phyloP scores from a whole-genome alignment of 768 basidiomycete species.

The Coprinellus micaceus region DNA sequence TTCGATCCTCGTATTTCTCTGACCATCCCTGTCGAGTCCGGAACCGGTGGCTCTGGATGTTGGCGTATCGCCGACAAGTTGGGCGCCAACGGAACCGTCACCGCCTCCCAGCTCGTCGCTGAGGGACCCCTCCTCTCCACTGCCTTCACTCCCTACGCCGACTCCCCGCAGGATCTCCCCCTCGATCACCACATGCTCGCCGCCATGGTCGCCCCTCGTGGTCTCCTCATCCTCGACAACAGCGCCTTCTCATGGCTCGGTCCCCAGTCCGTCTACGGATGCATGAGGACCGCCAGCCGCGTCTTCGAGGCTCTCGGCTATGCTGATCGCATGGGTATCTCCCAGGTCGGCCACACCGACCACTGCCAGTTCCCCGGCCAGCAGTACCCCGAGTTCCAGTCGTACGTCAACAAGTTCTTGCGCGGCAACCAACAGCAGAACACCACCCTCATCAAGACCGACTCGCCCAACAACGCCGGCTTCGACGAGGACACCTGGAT shows the following conservation, averaged over 20 bases:
- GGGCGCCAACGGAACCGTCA: conserved; percentile 42
- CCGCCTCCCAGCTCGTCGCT: conserved; percentile 47
- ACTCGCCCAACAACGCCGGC: conserved; percentile 31
- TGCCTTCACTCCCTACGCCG: conserved; percentile 42
- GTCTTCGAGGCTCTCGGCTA: conserved; percentile 47
- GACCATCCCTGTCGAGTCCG: conserved; percentile 57
- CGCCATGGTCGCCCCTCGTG: conserved; percentile 50
- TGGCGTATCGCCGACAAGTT: conserved; percentile 51
- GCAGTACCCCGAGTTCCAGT: conserved; percentile 40
- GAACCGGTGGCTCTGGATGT: conserved; percentile 50
- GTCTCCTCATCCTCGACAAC: conserved; percentile 49
- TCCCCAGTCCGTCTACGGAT: conserved; percentile 43
- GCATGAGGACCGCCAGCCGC: conserved; percentile 42
- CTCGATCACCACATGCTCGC: conserved; percentile 55
- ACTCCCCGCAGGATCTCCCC: conserved; percentile 40
- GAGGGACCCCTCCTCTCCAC: conserved; percentile 57
- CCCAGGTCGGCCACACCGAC: conserved; percentile 44
- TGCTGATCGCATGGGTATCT: conserved; percentile 43
- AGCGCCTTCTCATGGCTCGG: conserved; percentile 51
- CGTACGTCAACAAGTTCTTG: conserved; percentile 51
- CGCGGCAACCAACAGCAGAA: conserved; percentile 36
- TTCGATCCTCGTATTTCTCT: conserved; percentile 51
- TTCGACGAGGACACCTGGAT: conserved; percentile 39
- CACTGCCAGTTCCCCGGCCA: conserved; percentile 49
- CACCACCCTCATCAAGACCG: conserved; percentile 41